Evolutionary conservation across 345 rosid species (phyloP).

Genomic region (Salix udensis): DNA sequence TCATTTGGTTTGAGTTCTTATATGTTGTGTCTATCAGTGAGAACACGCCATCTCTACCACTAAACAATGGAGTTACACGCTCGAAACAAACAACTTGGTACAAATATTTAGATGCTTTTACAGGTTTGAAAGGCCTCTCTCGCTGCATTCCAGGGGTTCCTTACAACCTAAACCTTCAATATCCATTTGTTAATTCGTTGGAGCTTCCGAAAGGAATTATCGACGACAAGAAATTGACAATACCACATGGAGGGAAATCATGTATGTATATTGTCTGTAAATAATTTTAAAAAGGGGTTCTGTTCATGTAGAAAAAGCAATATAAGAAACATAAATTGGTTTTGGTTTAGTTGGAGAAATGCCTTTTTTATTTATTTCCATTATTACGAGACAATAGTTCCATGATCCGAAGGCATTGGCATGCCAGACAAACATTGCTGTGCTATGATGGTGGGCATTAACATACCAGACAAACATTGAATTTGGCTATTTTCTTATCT

Average conservation of each 20-base stretch:
- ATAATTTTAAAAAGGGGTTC: no score
- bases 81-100: slow-evolving; percentile 10
- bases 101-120: neutral
- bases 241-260: slow-evolving; percentile 14
- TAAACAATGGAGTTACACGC: slow-evolving; percentile 15
- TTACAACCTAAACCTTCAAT: neutral
- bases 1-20: slow-evolving; percentile 37
- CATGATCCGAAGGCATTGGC: no score
- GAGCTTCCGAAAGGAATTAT: slow-evolving; percentile 23
- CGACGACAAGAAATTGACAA: slow-evolving; percentile 19
- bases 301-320: no score
- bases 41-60: slow-evolving; percentile 14
- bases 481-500: no score
- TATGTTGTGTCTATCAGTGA: slow-evolving; percentile 29
- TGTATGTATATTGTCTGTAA: no score
- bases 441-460: no score
- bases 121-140: slow-evolving; percentile 14
- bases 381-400: no score
- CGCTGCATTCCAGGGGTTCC: slow-evolving; percentile 1
- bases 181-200: neutral
- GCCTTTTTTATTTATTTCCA: no score
- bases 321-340: no score
- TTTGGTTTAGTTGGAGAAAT: no score
- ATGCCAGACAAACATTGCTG: no score
- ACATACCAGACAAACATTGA: no score